Evolutionary conservation across 768 basidiomycete species (phyloP).

Genomic region (Lactarius pseudohatsudake): DNA sequence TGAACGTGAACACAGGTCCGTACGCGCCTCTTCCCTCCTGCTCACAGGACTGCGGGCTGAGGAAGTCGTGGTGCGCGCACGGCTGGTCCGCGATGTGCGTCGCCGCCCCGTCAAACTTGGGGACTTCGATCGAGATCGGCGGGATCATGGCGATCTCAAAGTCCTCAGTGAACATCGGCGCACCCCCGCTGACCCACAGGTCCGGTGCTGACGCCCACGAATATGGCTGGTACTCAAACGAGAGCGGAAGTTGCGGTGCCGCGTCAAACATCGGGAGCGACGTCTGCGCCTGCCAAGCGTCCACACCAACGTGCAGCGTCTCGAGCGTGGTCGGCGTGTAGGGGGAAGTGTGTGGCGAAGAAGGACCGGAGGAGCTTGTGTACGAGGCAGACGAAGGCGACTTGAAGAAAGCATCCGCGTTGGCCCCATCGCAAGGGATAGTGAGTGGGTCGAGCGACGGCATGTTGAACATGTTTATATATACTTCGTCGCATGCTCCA

Average conservation of each 20-base stretch:
- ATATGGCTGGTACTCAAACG: constrained; percentile 35
- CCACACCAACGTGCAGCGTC: constrained; percentile 25
- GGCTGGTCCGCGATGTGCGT: constrained; percentile 13
- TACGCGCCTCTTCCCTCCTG: constrained; percentile 22
- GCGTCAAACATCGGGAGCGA: constrained; percentile 30
- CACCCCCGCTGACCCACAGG: constrained; percentile 39
- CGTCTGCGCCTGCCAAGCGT: constrained; percentile 28
- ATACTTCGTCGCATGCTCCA: constrained; percentile 8
- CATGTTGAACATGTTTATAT: constrained; percentile 21
- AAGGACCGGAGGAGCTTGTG: constrained; percentile 25
- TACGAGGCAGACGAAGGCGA: constrained; percentile 16
- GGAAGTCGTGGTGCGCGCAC: constrained; percentile 16
- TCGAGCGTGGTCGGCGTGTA: constrained; percentile 26
- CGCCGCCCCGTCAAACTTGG: constrained; percentile 41
- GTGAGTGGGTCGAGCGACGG: constrained; percentile 19
- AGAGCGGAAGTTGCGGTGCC: constrained; percentile 29
- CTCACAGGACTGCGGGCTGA: constrained; percentile 1
- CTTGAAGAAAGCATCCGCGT: constrained; percentile 18
- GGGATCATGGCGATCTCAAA: constrained; percentile 68
- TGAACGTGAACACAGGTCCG: constrained; percentile 27
- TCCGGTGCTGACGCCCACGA: constrained; percentile 35
- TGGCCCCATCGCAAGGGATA: constrained; percentile 3
- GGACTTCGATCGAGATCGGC: constrained; percentile 57
- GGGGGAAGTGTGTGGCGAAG: constrained; percentile 24
- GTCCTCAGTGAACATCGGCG: constrained; percentile 55